Evolutionary conservation across 306 rosid species (phyloP), one percentile per base, ranked within the genome.

Genomic region (Ammopiptanthus mongolicus): DNA sequence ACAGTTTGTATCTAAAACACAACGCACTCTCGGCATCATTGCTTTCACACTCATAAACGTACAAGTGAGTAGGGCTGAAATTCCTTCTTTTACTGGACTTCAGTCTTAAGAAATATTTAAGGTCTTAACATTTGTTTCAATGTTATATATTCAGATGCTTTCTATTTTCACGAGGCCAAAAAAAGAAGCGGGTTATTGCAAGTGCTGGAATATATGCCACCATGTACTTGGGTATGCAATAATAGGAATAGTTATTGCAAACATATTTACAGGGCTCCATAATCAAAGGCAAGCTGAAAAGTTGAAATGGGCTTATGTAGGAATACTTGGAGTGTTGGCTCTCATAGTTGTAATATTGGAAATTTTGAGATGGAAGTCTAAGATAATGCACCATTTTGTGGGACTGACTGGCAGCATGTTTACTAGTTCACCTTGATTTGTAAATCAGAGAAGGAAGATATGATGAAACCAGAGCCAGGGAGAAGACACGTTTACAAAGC

Each of bases 221-320:
- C 63, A 66, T 52, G 34, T 67, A 58, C 25, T 80, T 8, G 84
- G 84, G 51, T 74, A 80, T 67, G 76, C 52, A 48, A 67, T 58
- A 77, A 64, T 84, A 41, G 82, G 29, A 22, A 31, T 90, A 46
- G 76, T 80, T 41, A 71, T 85, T 52, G 83, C 81, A 17, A 71
- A 80, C 65, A 84, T 78, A 67, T 80, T 84, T 29, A 44, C 36
- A 71, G 95, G 88, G 59, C 76, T 85, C 46, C 79, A 67, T 12
- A 64, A 80, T 8, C 83, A 77, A 37, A 61, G 65, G 25, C 80
- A 78, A 25, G 59, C 73, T 10, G 62, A 81, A 14, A 75, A 68
- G 4, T 90, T 84, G 89, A 76, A 69, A 56, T 81, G 87, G 87
- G 37, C 21, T 61, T 86, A 84, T 60, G 84, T 74, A 8, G 85